Evolutionary conservation across 169 alveolate species (phyloP).

Genomic region (Sarcocystis neurona): DNA sequence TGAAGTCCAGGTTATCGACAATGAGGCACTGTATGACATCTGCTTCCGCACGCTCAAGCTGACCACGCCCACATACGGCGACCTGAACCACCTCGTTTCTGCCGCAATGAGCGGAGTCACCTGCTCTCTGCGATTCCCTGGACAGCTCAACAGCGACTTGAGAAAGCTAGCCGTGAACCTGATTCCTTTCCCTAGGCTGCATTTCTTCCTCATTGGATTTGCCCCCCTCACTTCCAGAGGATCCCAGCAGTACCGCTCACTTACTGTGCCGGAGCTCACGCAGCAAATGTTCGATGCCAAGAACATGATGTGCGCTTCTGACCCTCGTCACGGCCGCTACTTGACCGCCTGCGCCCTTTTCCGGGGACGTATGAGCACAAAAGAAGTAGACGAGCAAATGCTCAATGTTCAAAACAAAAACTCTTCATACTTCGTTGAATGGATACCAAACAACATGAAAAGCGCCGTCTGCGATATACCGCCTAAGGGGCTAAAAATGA

Average conservation of each 20-base stretch:
- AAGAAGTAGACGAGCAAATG: constrained; percentile 99
- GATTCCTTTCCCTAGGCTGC: constrained; percentile 98
- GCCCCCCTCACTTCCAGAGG: constrained; percentile 99
- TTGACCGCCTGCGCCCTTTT: constrained; percentile 98
- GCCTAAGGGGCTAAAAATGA: constrained; percentile 98
- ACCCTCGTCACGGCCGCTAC: constrained; percentile 99
- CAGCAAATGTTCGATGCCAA: constrained; percentile 99
- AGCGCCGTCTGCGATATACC: constrained; percentile 97
- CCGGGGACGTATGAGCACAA: constrained; percentile 99
- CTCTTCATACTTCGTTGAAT: constrained; percentile 98
- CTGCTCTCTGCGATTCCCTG: constrained; percentile 97
- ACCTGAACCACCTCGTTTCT: constrained; percentile 96
- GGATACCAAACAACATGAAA: constrained; percentile 98
- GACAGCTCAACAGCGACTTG: constrained; percentile 95
- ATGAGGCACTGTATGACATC: constrained; percentile 98
- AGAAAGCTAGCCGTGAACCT: constrained; percentile 95
- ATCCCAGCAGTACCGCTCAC: constrained; percentile 98
- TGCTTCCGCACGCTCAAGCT: constrained; percentile 99
- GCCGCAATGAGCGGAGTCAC: constrained; percentile 99
- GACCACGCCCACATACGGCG: constrained; percentile 82
- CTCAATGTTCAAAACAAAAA: constrained; percentile 96
- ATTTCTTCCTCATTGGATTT: constrained; percentile 97
- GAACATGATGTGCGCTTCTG: constrained; percentile 99
- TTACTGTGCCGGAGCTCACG: constrained; percentile 96
- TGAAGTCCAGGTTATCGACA: constrained; percentile 94